These are phyloP conservation scores for Exserohilum turcica DNA, from an alignment of 2,329 filamentous ascomycete species.

Conservation along the genomic window DNA sequence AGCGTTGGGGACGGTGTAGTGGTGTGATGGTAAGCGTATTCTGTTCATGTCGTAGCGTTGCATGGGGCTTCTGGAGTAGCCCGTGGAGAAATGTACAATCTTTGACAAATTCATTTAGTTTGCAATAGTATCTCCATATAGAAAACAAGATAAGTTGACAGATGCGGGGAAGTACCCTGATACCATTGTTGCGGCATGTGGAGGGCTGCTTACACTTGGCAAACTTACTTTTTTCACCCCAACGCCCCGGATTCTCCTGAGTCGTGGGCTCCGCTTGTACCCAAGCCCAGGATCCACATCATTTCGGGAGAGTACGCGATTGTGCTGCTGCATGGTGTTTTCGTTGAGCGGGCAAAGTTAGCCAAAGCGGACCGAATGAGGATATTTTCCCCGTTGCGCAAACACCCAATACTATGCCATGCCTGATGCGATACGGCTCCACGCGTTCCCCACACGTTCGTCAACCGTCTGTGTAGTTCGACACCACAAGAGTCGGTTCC, in stretches of 20 bases:
- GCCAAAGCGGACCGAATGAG: conserved; percentile 12
- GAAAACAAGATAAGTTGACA: not conserved
- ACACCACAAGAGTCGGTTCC: conserved; percentile 14
- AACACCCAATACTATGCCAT: not conserved
- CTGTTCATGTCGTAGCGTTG: not conserved
- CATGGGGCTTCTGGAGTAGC: not conserved
- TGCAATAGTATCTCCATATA: not conserved
- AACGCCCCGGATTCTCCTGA: not conserved
- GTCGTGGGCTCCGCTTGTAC: not conserved
- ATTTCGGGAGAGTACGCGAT: not conserved
- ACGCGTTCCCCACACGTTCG: conserved; percentile 23
- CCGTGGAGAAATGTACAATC: not conserved
- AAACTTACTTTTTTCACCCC: not conserved
- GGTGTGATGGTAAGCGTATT: not conserved
- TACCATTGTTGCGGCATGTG: not conserved
- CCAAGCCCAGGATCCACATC: not conserved
- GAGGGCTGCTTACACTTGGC: not conserved
- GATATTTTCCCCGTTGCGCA: conserved; percentile 30
- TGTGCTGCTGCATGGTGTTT: not conserved
- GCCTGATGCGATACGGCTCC: conserved; percentile 7
- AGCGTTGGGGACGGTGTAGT: not conserved
- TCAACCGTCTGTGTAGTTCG: conserved; percentile 17
- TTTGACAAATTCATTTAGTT: not conserved
- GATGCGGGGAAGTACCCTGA: conserved; percentile 6
- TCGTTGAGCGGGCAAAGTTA: conserved; percentile 4